Evolutionary conservation across 768 basidiomycete species (phyloP).

Genomic region (Naganishia randhawae): DNA sequence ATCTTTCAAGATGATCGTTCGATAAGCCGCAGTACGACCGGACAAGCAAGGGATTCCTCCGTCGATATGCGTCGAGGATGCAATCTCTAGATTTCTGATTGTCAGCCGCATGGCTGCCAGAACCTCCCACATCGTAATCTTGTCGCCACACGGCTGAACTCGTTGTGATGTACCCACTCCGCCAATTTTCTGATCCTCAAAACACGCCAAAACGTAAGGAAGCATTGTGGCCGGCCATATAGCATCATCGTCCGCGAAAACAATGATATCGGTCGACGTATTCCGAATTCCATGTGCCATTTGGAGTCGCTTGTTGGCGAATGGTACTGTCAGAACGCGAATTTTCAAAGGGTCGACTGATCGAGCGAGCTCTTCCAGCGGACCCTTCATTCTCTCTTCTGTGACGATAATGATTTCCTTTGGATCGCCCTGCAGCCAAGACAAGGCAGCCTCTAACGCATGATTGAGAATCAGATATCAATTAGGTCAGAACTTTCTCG

Average conservation of each 20-base stretch:
- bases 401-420: slow-evolving; percentile 74
- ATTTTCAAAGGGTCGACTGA: slow-evolving; percentile 74
- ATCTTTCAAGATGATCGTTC: slow-evolving; percentile 90
- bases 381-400: slow-evolving; percentile 85
- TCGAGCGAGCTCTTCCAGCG: slow-evolving; percentile 82
- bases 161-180: slow-evolving; percentile 88
- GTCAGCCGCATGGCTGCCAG: slow-evolving; percentile 87
- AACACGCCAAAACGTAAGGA: slow-evolving; percentile 83
- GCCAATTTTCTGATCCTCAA: slow-evolving; percentile 89
- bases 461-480: neutral
- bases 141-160: slow-evolving; percentile 70
- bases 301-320: slow-evolving; percentile 88
- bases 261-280: slow-evolving; percentile 85
- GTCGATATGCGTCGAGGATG: slow-evolving; percentile 84
- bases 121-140: slow-evolving; percentile 92
- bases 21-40: slow-evolving; percentile 87
- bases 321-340: slow-evolving; percentile 82
- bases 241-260: slow-evolving; percentile 92
- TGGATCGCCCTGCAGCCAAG: slow-evolving; percentile 86
- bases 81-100: slow-evolving; percentile 90
- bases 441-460: slow-evolving; percentile 70
- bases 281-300: slow-evolving; percentile 91
- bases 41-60: slow-evolving; percentile 88
- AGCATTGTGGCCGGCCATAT: slow-evolving; percentile 90
- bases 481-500: neutral